Conservation (phyloP, 2,329 filamentous ascomycete species). For the Xylaria sp. region DNA sequence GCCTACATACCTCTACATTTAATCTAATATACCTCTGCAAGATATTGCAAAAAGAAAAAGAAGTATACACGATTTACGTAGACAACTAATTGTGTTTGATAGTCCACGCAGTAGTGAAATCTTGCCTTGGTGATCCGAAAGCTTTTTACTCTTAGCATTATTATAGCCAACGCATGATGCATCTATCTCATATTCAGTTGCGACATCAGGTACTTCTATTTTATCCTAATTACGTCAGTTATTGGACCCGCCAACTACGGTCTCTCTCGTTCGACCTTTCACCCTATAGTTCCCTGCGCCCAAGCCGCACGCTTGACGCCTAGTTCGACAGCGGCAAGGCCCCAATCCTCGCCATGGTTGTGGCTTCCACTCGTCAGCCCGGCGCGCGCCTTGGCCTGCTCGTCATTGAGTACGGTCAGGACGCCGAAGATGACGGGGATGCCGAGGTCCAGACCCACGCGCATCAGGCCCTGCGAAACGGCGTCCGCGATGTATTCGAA, state of each 20-base stretch:
- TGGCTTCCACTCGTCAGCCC: conserved; percentile 77
- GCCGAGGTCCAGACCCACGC: conserved; percentile 87
- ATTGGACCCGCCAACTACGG: background rate
- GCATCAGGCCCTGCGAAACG: conserved; percentile 92
- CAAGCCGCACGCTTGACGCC: conserved; percentile 87
- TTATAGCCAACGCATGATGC: conserved; percentile 10
- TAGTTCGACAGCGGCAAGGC: conserved; percentile 91
- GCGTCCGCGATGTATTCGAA: conserved; percentile 98
- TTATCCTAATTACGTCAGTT: conserved; percentile 2
- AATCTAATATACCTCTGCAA: conserved; percentile 49
- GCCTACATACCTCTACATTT: conserved; percentile 46
- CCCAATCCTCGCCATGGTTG: conserved; percentile 98
- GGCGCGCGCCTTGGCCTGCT: conserved; percentile 86
- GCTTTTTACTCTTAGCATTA: background rate
- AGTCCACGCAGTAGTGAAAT: background rate
- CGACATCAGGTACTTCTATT: background rate
- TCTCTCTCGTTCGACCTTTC: conserved; percentile 24
- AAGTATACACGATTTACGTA: background rate
- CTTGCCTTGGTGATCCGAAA: background rate
- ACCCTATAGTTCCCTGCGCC: conserved; percentile 74
- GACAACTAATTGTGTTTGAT: background rate
- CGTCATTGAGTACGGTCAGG: conserved; percentile 87
- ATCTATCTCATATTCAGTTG: conserved; percentile 4
- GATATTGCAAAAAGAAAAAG: conserved; percentile 29
- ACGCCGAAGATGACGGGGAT: conserved; percentile 93